phyloP scores from a whole-genome alignment of 768 basidiomycete genomes.

The Lenzites betulinus region DNA sequence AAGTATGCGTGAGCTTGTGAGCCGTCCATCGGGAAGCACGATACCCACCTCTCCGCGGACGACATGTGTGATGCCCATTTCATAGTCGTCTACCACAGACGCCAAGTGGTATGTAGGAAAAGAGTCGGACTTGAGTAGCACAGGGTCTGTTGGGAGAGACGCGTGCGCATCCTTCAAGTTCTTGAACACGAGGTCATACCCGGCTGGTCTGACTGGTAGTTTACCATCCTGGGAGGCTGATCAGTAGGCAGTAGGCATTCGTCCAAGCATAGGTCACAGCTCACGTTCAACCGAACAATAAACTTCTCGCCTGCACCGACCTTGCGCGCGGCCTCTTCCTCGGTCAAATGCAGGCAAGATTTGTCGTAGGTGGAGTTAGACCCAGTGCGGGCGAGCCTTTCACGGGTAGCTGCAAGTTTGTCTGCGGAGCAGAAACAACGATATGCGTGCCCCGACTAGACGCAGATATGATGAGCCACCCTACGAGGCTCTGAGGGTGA shows the following conservation, averaged over 20 bases:
- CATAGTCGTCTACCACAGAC: slow-evolving; percentile 92
- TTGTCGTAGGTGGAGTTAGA: slow-evolving; percentile 86
- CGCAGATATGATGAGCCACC: neutral
- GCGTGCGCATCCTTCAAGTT: slow-evolving; percentile 70
- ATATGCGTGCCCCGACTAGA: slow-evolving; percentile 85
- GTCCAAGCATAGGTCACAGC: slow-evolving; percentile 24
- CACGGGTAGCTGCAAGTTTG: slow-evolving; percentile 65
- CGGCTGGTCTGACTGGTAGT: slow-evolving; percentile 50
- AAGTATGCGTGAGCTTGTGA: neutral
- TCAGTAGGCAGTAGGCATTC: neutral
- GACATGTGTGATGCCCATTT: slow-evolving; percentile 96
- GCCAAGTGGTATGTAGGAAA: slow-evolving; percentile 98
- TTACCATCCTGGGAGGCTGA: slow-evolving; percentile 51
- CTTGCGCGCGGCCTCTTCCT: slow-evolving; percentile 80
- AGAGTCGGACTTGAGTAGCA: slow-evolving; percentile 88
- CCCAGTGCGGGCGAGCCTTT: slow-evolving; percentile 70
- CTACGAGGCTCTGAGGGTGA: neutral
- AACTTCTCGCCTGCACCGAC: slow-evolving; percentile 75
- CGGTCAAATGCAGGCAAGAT: slow-evolving; percentile 79
- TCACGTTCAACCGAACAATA: slow-evolving; percentile 86
- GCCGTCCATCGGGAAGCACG: neutral
- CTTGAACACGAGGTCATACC: slow-evolving; percentile 78
- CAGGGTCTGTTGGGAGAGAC: slow-evolving; percentile 84
- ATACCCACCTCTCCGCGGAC: slow-evolving; percentile 81
- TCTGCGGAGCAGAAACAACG: slow-evolving; percentile 91